These are phyloP conservation scores for Neoboletus subvelutipes DNA, from an alignment of 768 basidiomycete genomes.

Conservation along the genomic window DNA sequence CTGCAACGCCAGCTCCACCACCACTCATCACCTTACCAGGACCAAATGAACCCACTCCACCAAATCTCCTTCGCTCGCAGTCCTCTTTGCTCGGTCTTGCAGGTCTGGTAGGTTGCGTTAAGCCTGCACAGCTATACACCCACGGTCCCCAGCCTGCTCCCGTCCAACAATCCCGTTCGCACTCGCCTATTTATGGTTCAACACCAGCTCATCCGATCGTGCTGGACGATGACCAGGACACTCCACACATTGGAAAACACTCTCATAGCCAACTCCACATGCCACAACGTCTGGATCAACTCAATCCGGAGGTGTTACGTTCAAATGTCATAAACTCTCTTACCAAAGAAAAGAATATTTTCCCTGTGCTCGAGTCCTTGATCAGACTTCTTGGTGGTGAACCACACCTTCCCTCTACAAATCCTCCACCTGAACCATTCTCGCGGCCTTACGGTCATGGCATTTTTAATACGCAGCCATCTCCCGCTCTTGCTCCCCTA, in stretches of 20 bases:
- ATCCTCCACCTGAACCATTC: constrained; percentile 9
- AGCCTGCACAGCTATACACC: constrained; percentile 41
- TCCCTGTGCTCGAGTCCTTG: constrained; percentile 63
- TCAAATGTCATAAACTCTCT: constrained; percentile 62
- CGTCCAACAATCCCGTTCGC: constrained; percentile 36
- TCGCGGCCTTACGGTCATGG: constrained; percentile 24
- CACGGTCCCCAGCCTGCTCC: not conserved
- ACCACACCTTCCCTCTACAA: constrained; percentile 18
- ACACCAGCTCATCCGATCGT: constrained; percentile 67
- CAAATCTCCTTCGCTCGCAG: constrained; percentile 73
- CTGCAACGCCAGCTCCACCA: constrained; percentile 45
- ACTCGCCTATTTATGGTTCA: constrained; percentile 46
- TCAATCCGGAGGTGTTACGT: constrained; percentile 45
- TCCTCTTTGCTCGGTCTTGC: constrained; percentile 69
- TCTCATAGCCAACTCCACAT: not conserved
- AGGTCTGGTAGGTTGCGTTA: constrained; percentile 65
- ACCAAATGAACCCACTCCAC: constrained; percentile 57
- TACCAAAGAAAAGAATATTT: constrained; percentile 62
- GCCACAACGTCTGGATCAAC: constrained; percentile 21
- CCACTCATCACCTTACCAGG: constrained; percentile 64
- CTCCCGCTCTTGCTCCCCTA: not conserved
- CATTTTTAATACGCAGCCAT: not conserved
- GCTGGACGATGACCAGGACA: constrained; percentile 55
- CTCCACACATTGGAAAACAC: constrained; percentile 21
- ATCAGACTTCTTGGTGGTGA: constrained; percentile 51